Conservation (phyloP, 1,284 basidiomycete genomes). For the Neolentinus lepideus region DNA sequence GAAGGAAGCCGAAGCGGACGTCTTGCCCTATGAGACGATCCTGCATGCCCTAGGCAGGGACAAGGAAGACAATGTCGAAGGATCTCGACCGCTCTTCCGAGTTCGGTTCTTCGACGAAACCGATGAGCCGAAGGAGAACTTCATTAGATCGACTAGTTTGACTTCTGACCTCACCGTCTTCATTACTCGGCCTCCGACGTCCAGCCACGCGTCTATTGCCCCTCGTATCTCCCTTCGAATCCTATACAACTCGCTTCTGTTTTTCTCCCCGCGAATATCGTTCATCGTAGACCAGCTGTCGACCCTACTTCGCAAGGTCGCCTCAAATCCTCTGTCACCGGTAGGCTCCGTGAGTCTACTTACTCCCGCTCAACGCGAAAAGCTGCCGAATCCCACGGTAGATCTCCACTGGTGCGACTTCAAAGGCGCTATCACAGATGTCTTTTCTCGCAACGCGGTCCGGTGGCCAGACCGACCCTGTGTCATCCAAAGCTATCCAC, state of each 20-base stretch:
- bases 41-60: constrained; percentile 69
- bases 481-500: constrained; percentile 73
- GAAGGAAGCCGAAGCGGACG: constrained; percentile 78
- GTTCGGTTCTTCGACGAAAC: constrained; percentile 97
- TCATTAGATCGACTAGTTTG: constrained; percentile 73
- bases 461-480: constrained; percentile 75
- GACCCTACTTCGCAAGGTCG: constrained; percentile 71
- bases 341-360: constrained; percentile 79
- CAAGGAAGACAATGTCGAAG: constrained; percentile 47
- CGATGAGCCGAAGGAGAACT: constrained; percentile 65
- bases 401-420: constrained; percentile 97
- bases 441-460: constrained; percentile 82
- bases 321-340: constrained; percentile 49
- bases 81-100: constrained; percentile 69
- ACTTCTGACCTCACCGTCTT: constrained; percentile 91
- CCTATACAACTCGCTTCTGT: constrained; percentile 93
- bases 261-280: constrained; percentile 75
- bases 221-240: constrained; percentile 82
- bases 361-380: constrained; percentile 62
- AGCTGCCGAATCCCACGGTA: constrained; percentile 80
- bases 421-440: constrained; percentile 93
- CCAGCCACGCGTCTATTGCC: constrained; percentile 65
- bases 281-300: constrained; percentile 85
- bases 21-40: constrained; percentile 78
- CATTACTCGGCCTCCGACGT: constrained; percentile 59